phyloP scores from a whole-genome alignment of 169 alveolate genomes.

The Plasmodium relictum region DNA sequence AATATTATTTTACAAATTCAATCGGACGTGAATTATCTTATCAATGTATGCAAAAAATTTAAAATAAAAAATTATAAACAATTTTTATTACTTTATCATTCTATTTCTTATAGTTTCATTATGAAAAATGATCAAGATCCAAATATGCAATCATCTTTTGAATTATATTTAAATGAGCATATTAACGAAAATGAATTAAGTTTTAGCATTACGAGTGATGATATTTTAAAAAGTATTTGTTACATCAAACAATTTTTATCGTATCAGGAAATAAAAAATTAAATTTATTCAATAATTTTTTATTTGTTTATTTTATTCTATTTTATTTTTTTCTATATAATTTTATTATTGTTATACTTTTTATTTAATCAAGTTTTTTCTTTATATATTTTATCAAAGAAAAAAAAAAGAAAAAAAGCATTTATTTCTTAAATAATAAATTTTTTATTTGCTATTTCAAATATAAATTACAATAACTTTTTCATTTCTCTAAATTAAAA shows the following conservation, averaged over 20 bases:
- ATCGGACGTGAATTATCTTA: slow-evolving; percentile 35
- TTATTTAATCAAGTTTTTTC: no score
- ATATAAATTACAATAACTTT: no score
- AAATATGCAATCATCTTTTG: slow-evolving; percentile 1
- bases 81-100: slow-evolving; percentile 25
- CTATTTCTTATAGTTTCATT: slow-evolving; percentile 21
- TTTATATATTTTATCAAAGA: no score
- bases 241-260: neutral
- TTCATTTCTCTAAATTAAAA: no score
- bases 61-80: slow-evolving; percentile 49
- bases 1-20: slow-evolving; percentile 25
- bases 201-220: slow-evolving; percentile 14
- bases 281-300: neutral
- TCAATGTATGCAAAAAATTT: slow-evolving; percentile 45
- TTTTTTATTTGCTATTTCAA: no score
- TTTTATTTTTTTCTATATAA: no score
- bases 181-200: neutral
- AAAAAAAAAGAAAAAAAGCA: no score
- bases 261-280: neutral
- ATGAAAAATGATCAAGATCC: neutral
- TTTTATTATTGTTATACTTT: no score
- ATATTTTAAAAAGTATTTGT: slow-evolving; percentile 10
- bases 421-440: no score
- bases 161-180: slow-evolving; percentile 21
- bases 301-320: no score